Base-by-base conservation (phyloP, 148 eudicot species). In the Diospyros kaki region DNA sequence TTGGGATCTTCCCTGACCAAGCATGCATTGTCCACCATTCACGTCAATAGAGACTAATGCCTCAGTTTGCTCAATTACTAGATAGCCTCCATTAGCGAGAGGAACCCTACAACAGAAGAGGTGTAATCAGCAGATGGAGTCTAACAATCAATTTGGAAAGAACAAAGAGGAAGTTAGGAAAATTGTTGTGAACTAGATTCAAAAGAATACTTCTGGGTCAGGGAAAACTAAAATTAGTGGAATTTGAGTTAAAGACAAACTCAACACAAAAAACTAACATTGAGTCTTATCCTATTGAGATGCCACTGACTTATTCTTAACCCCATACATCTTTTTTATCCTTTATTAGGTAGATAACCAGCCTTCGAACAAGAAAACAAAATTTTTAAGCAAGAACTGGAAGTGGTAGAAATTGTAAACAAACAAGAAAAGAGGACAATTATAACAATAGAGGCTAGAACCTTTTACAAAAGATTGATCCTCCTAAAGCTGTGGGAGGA, bases 21-120 rank as follows among this genome's bases (percentile, higher is more conserved):
- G 88, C 94, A 92, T 90, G 59, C 90, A 86, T 68, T 87, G 94
- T 54, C 98, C 98, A 63, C 98, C 96, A 83, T 94, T 94, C 73
- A 94, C 98, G 76, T 92, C 98, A 73, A 94, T 81, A 45, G 98
- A 92, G 56, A 94, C 97, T 75, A 94, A 84, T 79, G 97, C 98
- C 84, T 94, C 98, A 52, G 98, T 94, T 83, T 94, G 97, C 84
- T 94, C 97, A 78, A 94, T 94, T 60, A 92, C 97, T 64, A 94
- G 75, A 84, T 92, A 89, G 72, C 97, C 98, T 77, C 98, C 97
- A 80, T 90, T 90, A 68, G 83, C 87, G 65, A 94, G 92, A 53
- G 89, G 71, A 76, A 94, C 96, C 87, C 98, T 90, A 78, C 58
- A 71, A 71, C 73, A 55, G 14, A 66, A 76, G 65, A 76, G 3